Percentiles rank a stretch among this genome's conserved stretches.
phyloP scores from a whole-genome alignment of 1,139 yeast genomes.

The Taiozyma sp. region DNA sequence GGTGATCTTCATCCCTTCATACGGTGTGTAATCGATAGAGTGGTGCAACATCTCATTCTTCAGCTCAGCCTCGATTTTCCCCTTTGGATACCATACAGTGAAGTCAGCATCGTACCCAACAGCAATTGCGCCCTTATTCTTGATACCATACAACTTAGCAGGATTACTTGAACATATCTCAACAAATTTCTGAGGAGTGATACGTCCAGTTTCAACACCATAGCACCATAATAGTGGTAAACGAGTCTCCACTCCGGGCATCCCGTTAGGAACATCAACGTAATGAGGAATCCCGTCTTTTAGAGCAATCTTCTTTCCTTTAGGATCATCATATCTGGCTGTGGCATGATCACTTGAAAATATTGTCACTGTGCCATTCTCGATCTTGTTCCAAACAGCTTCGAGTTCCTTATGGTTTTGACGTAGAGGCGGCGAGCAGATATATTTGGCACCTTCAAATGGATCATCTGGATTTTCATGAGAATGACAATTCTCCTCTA shows the following conservation, averaged over 20 bases:
- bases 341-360: conserved; percentile 47
- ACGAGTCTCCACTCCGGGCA: conserved; percentile 45
- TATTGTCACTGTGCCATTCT: conserved; percentile 43
- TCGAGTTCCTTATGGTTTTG: conserved; percentile 34
- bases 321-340: conserved; percentile 33
- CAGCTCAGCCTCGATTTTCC: conserved; percentile 26
- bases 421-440: conserved; percentile 46
- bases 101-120: conserved; percentile 41
- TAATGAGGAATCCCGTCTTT: conserved; percentile 33
- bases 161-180: conserved; percentile 40
- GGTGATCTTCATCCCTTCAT: conserved; percentile 36
- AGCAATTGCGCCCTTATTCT: conserved; percentile 36
- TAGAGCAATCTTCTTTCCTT: conserved; percentile 37
- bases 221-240: conserved; percentile 37
- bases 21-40: conserved; percentile 42
- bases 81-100: conserved; percentile 40
- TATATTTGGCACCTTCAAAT: conserved; percentile 42
- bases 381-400: conserved; percentile 40
- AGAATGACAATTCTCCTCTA: conserved; percentile 27
- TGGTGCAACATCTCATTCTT: conserved; percentile 36
- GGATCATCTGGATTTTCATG: conserved; percentile 25
- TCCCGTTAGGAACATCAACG: conserved; percentile 38
- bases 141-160: conserved; percentile 38
- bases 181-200: conserved; percentile 38
- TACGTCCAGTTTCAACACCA: conserved; percentile 38